Evolutionary conservation across 2,329 filamentous ascomycete genomes (phyloP), one percentile per base, ranked within the genome.

Genomic region (Exophiala viscosa): DNA sequence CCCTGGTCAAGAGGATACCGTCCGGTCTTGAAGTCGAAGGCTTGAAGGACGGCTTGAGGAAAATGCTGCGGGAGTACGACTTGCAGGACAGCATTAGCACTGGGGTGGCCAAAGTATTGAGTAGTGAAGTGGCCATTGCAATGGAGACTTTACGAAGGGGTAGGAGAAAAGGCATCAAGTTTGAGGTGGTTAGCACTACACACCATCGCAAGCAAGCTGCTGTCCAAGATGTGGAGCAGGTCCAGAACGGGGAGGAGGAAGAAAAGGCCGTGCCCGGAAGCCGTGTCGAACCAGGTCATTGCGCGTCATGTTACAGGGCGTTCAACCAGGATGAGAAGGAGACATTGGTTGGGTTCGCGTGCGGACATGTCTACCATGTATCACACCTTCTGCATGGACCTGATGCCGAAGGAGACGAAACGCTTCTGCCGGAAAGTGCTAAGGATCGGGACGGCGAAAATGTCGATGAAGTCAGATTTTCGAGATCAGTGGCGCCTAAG

Each of bases 1-100:
- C 86, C 13, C 81, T 99, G 3, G 89, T 99, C 5, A 81, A 88
- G 11, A 83, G 91, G 4, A 99, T 99, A 23, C 93, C 93, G 0
- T 90, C 95, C 65, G 91, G 93, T 0, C 77, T 99, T 0, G 90
- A 96, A 66, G 95, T 99, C 10, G 86, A 93, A 62, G 93, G 93
- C 0, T 76, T 99, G 5, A 80, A 90, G 53, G 89, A 96, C 58
- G 93, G 92, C 0, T 79, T 99, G 3, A 86, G 87, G 40, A 87
- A 91, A 52, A 90, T 99, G 76, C 87, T 99, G 67, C 86, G 92
- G 62, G 93, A 99, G 70, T 91, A 96, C 66, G 93, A 97, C 66
- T 88, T 99, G 40, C 93, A 97, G 71, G 84, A 88, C 66, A 93
- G 87, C 62, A 96, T 99, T 66, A 92, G 87, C 59, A 85, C 87